phyloP scores from a whole-genome alignment of 371 early-diverging fungal genomes.

The Mortierella sp. region DNA sequence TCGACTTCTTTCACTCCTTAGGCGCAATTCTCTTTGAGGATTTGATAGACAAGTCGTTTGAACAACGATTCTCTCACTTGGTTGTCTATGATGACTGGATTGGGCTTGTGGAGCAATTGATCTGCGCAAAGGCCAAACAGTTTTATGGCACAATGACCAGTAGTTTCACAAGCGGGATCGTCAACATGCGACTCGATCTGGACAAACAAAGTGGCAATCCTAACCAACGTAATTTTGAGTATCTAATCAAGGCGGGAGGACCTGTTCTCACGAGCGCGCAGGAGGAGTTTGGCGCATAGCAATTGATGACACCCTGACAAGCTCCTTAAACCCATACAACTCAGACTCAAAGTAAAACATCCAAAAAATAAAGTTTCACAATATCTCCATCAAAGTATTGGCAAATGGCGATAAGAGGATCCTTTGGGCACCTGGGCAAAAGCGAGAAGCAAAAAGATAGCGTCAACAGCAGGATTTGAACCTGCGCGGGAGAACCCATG shows the following conservation, averaged over 20 bases:
- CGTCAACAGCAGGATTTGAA: slow-evolving; percentile 18
- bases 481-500: slow-evolving; percentile 20
- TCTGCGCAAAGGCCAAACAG: slow-evolving; percentile 17
- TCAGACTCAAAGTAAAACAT: too few species aligned
- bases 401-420: too few species aligned
- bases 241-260: background rate
- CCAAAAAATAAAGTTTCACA: too few species aligned
- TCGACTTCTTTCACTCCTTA: slow-evolving; percentile 27
- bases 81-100: slow-evolving; percentile 41
- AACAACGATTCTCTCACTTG: slow-evolving; percentile 22
- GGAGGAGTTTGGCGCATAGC: background rate
- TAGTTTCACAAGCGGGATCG: slow-evolving; percentile 40
- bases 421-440: too few species aligned
- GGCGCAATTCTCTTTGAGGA: slow-evolving; percentile 38
- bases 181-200: slow-evolving; percentile 22
- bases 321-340: too few species aligned
- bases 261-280: background rate
- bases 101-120: slow-evolving; percentile 34
- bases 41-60: slow-evolving; percentile 25
- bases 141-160: slow-evolving; percentile 43
- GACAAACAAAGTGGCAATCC: background rate
- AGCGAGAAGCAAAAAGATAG: background rate
- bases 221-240: background rate
- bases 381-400: too few species aligned
- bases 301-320: too few species aligned